Percentiles rank a stretch among this genome's conserved stretches.
These are phyloP conservation scores for Hyaloscypha bicolor DNA, from an alignment of 495 filamentous ascomycete genomes.

Conservation along the genomic window DNA sequence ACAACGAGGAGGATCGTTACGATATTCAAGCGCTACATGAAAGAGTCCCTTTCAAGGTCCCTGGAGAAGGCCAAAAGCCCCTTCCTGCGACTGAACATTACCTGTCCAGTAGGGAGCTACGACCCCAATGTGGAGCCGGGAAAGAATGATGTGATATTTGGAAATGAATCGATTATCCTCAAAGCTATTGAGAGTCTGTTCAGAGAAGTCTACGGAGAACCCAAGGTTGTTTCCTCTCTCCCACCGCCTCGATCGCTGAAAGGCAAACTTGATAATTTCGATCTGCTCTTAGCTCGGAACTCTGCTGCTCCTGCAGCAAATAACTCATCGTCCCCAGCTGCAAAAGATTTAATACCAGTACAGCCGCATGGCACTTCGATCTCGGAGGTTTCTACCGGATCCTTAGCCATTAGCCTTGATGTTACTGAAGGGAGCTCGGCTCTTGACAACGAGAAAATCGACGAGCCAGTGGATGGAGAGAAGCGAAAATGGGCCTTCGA, in stretches of 20 bases:
- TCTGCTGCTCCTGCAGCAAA: neutral
- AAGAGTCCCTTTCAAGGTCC: neutral
- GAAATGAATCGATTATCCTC: constrained; percentile 46
- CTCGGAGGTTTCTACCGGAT: neutral
- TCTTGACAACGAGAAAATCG: constrained; percentile 4
- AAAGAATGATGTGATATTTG: constrained; percentile 87
- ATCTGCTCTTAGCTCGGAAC: constrained; percentile 26
- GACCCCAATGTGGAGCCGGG: constrained; percentile 89
- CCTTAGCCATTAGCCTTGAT: neutral
- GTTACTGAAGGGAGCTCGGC: neutral
- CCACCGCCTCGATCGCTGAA: neutral
- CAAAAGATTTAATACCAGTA: neutral
- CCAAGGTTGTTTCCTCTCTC: neutral
- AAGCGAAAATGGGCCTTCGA: constrained; percentile 38
- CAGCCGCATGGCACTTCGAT: neutral
- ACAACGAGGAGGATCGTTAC: constrained; percentile 66
- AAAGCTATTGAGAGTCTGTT: constrained; percentile 58
- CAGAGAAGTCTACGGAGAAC: constrained; percentile 27
- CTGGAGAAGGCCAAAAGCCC: constrained; percentile 55
- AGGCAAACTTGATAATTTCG: constrained; percentile 14
- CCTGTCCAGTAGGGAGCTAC: constrained; percentile 71
- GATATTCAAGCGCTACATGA: constrained; percentile 60
- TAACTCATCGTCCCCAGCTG: neutral
- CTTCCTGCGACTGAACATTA: constrained; percentile 74
- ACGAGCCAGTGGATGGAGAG: constrained; percentile 15